phyloP scores from a whole-genome alignment of 192 early-diverging fungal species.

The Coemansia reversa region DNA sequence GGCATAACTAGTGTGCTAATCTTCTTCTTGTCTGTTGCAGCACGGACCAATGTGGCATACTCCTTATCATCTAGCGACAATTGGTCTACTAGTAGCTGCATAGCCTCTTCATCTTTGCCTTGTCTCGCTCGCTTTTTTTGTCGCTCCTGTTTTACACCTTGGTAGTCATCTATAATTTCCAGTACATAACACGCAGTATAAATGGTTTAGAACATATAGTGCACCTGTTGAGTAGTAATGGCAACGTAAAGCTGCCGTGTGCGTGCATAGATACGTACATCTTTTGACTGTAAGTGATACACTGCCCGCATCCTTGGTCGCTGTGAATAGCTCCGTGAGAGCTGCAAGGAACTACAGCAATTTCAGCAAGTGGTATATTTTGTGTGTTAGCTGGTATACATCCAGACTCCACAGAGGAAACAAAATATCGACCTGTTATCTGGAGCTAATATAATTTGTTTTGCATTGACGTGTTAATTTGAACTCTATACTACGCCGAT shows the following conservation, averaged over 20 bases:
- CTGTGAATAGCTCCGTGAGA: slow-evolving; percentile 32
- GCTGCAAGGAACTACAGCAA: slow-evolving; percentile 43
- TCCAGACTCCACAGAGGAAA: neutral
- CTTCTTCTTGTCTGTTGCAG: slow-evolving; percentile 41
- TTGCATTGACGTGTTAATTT: neutral
- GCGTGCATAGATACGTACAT: slow-evolving; percentile 20
- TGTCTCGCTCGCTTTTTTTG: slow-evolving; percentile 30
- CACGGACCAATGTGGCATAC: slow-evolving; percentile 42
- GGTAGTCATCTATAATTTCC: slow-evolving; percentile 27
- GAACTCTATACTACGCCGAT: neutral
- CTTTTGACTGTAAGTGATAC: slow-evolving; percentile 39
- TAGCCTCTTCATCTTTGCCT: slow-evolving; percentile 24
- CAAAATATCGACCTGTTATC: neutral
- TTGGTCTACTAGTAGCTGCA: slow-evolving; percentile 30
- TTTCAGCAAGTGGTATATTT: neutral
- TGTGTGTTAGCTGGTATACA: neutral
- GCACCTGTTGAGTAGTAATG: neutral
- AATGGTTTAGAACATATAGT: neutral
- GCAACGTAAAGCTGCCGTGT: neutral
- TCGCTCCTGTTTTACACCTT: slow-evolving; percentile 34
- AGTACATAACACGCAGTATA: neutral
- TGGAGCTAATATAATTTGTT: neutral
- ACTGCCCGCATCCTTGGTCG: slow-evolving; percentile 38
- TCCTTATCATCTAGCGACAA: slow-evolving; percentile 44
- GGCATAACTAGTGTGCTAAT: slow-evolving; percentile 47